Evolutionary conservation across 2,329 filamentous ascomycete genomes (phyloP).

Genomic region (Penicillium brasilianum): DNA sequence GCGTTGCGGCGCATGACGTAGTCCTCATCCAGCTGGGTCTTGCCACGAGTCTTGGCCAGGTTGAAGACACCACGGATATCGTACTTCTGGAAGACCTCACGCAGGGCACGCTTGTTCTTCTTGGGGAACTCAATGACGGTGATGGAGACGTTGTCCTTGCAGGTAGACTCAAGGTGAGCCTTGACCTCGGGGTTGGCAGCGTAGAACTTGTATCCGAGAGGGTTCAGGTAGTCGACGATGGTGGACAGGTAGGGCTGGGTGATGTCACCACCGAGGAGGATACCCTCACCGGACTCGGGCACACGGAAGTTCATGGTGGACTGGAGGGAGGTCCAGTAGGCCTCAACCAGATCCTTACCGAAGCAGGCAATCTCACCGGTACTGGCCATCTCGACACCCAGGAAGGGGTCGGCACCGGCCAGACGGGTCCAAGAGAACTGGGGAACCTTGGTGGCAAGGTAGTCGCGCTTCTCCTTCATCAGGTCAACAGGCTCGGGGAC

Average conservation of each 20-base stretch:
- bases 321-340: conserved; percentile 96
- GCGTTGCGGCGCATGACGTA: conserved; percentile 99
- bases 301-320: conserved; percentile 99
- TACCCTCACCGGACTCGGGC: conserved; percentile 90
- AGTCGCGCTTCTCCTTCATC: conserved; percentile 88
- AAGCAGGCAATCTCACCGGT: conserved; percentile 99
- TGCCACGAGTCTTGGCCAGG: conserved; percentile 80
- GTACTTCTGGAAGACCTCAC: conserved; percentile 96
- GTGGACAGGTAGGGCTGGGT: conserved; percentile 71
- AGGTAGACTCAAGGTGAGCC: conserved; percentile 74
- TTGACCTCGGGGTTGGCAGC: conserved; percentile 84
- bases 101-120: conserved; percentile 90
- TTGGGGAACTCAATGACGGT: conserved; percentile 97
- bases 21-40: conserved; percentile 86
- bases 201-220: conserved; percentile 92
- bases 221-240: conserved; percentile 84
- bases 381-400: conserved; percentile 96
- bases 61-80: conserved; percentile 97
- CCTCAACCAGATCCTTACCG: conserved; percentile 91
- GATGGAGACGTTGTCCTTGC: conserved; percentile 71
- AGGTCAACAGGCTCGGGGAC: conserved; percentile 85
- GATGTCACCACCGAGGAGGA: conserved; percentile 88
- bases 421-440: conserved; percentile 99
- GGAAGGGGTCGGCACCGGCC: conserved; percentile 93
- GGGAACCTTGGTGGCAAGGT: conserved; percentile 95